Evolutionary conservation across 345 rosid genomes (phyloP), one percentile per base, ranked within the genome.

Genomic region (Populus pruinosa): DNA sequence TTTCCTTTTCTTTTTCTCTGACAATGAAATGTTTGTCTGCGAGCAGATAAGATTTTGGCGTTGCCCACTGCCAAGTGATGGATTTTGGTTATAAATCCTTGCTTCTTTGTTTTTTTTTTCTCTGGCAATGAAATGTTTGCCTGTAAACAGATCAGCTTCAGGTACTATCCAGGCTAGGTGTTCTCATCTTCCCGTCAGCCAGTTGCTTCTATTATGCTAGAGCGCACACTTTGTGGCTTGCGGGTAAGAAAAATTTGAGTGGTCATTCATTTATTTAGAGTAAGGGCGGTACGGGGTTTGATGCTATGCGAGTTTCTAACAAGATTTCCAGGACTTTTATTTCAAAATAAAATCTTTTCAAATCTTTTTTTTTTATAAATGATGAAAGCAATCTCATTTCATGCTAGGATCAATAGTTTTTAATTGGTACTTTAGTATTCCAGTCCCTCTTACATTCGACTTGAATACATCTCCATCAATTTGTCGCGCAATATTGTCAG

Each of bases 11-110:
- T 14, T 41, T 44, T 27, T 43, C 36, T 53, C 43, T 33, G 50
- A 38, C 14, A 69, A 56, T 10, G 29, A 18, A 76, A 11, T 21
- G 16, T 76, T 10, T 61, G 35, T n/a, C 18, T 25, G 20, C 29
- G 66, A 75, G 76, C 91, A 95, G 98, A 88, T 96, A 85, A 83
- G 86, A 81, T 93, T 96, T 65, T 88, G 99, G 79, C 93, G 92
- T 16, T 97, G 97, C 47, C 92, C 93, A 55, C 98, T 98, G 49
- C 97, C 99, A 2, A 98, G 98, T 56, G 99, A 96, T 76, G 97
- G 99, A 25, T 98, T 93, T 85, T 78, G 93, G 59, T 96, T 20
- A 53, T 53, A 53, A 53, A 53, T 6, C 59, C n/a, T 53, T 65
- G 21, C 18, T 33, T 66, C 33, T 66, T 17, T 39, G 29, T 27